Conservation (phyloP, 441 rosid species). For the Viola pubescens region DNA sequence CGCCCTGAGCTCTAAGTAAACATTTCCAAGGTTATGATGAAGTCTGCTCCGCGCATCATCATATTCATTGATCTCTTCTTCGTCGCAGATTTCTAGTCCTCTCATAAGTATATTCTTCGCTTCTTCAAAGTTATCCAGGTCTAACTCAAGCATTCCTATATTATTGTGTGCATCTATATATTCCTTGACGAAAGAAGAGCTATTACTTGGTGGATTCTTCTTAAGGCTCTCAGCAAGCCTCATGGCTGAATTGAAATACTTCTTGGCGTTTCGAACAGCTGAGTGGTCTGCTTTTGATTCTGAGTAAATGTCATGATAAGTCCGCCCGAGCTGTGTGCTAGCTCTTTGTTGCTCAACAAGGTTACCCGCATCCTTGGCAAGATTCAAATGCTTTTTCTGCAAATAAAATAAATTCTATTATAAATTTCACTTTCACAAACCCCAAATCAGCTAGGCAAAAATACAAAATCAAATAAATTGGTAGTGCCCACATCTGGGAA, state of each 20-base stretch:
- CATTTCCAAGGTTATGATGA: constrained; percentile 88
- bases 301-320: constrained; percentile 68
- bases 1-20: constrained; percentile 56
- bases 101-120: constrained; percentile 47
- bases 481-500: too few species aligned
- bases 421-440: background rate
- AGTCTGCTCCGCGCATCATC: constrained; percentile 86
- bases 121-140: constrained; percentile 72
- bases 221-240: constrained; percentile 58
- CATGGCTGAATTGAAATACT: constrained; percentile 83
- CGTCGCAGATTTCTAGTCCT: constrained; percentile 81
- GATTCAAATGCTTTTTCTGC: constrained; percentile 85
- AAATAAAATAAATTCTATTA: background rate
- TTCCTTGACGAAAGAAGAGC: constrained; percentile 70
- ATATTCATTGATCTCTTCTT: constrained; percentile 68
- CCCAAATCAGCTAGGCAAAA: background rate
- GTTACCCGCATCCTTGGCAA: constrained; percentile 63
- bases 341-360: constrained; percentile 93
- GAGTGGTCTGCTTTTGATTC: constrained; percentile 58
- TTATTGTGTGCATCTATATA: constrained; percentile 87
- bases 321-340: constrained; percentile 89
- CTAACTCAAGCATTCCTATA: constrained; percentile 84
- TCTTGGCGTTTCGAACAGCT: constrained; percentile 69
- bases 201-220: constrained; percentile 48
- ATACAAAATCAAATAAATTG: background rate